Conservation (phyloP, 768 basidiomycete genomes). For the Suillus hirtellus region DNA sequence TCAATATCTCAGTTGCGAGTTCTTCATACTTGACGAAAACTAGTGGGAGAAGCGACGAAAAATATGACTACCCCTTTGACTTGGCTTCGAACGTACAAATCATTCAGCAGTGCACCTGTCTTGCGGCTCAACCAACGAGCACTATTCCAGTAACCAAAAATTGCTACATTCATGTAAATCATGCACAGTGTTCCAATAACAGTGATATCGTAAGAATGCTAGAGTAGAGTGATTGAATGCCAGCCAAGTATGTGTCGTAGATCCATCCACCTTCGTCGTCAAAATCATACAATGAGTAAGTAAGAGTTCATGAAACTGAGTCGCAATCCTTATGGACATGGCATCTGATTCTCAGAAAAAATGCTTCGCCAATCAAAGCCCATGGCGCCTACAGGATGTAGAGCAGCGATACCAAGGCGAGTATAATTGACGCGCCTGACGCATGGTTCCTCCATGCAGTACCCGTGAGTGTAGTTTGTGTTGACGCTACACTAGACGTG, state of each 20-base stretch:
- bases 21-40: not conserved
- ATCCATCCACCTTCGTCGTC: constrained; percentile 15
- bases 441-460: constrained; percentile 28
- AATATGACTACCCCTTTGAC: not conserved
- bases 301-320: constrained; percentile 21
- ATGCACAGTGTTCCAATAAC: constrained; percentile 4
- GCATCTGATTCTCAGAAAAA: not conserved
- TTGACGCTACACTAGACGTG: constrained; percentile 14
- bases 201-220: not conserved
- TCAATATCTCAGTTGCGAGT: not conserved
- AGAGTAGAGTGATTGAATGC: constrained; percentile 4
- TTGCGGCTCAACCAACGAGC: not conserved
- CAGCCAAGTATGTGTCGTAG: constrained; percentile 5
- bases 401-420: constrained; percentile 20
- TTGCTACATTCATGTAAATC: constrained; percentile 2
- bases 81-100: not conserved
- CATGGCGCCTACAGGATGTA: constrained; percentile 22
- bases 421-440: constrained; percentile 19
- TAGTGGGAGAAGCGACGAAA: not conserved
- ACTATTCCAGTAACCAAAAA: not conserved
- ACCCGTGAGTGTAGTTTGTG: constrained; percentile 16
- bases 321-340: not conserved
- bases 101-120: not conserved
- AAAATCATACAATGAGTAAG: constrained; percentile 15
- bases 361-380: constrained; percentile 14